Evolutionary conservation across 306 rosid genomes (phyloP).

Genomic region (Trifolium repens): DNA sequence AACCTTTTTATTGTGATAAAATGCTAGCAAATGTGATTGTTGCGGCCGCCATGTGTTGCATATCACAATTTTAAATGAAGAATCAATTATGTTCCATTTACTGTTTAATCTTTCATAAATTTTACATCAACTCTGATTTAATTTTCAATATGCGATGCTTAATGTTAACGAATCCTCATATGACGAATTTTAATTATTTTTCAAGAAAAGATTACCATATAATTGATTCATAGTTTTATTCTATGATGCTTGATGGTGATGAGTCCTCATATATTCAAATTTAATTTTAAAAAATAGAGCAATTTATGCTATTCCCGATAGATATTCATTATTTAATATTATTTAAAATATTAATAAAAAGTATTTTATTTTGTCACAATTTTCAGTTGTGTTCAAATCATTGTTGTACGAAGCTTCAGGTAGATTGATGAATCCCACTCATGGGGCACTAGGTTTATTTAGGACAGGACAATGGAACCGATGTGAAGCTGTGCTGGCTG

Average conservation of each 20-base stretch:
- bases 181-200: too few relatives aligned
- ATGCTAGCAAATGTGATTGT: background rate
- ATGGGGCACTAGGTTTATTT: conserved; percentile 68
- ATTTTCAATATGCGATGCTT: background rate
- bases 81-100: background rate
- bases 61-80: background rate
- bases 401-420: conserved; percentile 74
- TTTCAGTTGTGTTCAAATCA: conserved; percentile 63
- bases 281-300: too few relatives aligned
- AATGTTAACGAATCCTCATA: background rate
- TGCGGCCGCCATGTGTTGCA: background rate
- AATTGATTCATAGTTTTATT: too few relatives aligned
- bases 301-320: too few relatives aligned
- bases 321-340: too few relatives aligned
- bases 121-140: background rate
- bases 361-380: background rate
- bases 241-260: too few relatives aligned
- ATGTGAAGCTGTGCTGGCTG: conserved; percentile 64
- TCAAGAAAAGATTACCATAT: too few relatives aligned
- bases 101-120: background rate
- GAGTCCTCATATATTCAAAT: too few relatives aligned
- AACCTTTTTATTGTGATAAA: background rate
- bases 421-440: conserved; percentile 64
- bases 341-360: too few relatives aligned
- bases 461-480: conserved; percentile 57